Evolutionary conservation across 2,329 filamentous ascomycete species (phyloP).

Genomic region (Endoconidiophora laricicola): DNA sequence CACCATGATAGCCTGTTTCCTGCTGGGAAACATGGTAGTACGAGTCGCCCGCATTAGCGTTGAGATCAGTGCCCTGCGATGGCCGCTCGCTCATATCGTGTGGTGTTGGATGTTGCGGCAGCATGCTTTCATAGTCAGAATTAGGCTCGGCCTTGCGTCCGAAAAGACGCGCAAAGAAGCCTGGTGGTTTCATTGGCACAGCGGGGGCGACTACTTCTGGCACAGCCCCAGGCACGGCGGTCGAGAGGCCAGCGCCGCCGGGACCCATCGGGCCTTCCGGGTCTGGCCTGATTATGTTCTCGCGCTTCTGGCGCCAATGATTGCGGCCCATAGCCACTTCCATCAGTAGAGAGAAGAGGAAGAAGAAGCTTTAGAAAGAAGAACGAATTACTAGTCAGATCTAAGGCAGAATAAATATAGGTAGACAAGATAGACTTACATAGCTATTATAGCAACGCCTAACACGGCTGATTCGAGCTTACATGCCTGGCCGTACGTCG

Average conservation of each 20-base stretch:
- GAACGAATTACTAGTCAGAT: neutral
- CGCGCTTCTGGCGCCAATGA: conserved; percentile 55
- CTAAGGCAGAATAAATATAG: neutral
- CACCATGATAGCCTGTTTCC: neutral
- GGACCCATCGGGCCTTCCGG: conserved; percentile 8
- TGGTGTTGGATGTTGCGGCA: conserved; percentile 26
- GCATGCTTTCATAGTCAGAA: conserved; percentile 18
- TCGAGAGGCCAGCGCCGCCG: conserved; percentile 1
- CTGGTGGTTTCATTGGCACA: conserved; percentile 15
- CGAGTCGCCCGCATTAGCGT: conserved; percentile 14
- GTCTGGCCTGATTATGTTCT: conserved; percentile 32
- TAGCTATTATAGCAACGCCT: conserved; percentile 60
- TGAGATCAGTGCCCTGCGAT: neutral
- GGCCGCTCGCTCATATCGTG: conserved; percentile 21
- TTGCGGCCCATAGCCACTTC: conserved; percentile 53
- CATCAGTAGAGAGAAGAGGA: conserved; percentile 52
- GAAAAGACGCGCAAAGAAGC: conserved; percentile 22
- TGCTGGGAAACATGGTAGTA: neutral
- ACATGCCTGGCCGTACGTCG: conserved; percentile 42
- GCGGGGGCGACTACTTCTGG: conserved; percentile 15
- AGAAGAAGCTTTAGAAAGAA: conserved; percentile 41
- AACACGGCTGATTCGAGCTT: conserved; percentile 60
- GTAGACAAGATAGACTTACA: conserved; percentile 31
- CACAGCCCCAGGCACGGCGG: neutral
- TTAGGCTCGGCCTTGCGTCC: conserved; percentile 15